A percentile compares a stretch with the other conserved stretches of the same genome.
Conservation (phyloP, 1,284 basidiomycete species). For the Apiotrichum domesticum region DNA sequence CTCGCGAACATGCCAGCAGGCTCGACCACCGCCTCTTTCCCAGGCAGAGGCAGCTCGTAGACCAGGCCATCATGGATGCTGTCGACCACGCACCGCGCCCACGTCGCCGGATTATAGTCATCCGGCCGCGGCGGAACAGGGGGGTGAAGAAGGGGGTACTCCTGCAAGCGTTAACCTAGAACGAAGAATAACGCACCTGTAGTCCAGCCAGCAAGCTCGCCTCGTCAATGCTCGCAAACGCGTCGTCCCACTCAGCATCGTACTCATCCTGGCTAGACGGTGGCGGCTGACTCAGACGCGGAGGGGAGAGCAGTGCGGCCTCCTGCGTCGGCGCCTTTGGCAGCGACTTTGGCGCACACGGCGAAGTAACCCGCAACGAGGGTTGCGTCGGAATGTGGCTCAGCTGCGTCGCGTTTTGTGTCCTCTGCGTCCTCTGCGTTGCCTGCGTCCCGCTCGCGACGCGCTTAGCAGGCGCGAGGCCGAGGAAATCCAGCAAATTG, state of each 20-base stretch:
- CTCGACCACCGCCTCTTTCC: not conserved
- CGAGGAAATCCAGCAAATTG: not conserved
- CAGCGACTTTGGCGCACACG: not conserved
- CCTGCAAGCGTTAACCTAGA: conserved; percentile 14
- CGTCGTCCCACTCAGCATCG: conserved; percentile 35
- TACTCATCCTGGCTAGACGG: conserved; percentile 17
- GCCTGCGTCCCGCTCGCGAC: not conserved
- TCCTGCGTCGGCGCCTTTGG: too few species aligned
- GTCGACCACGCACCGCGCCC: conserved; percentile 30
- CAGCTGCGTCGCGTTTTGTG: not conserved
- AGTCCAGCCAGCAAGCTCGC: conserved; percentile 13
- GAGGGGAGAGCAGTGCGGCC: not conserved
- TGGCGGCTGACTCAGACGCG: not conserved
- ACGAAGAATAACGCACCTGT: not conserved
- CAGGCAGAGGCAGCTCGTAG: not conserved
- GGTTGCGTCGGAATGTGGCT: too few species aligned
- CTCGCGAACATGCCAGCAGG: conserved; percentile 8
- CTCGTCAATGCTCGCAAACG: conserved; percentile 31
- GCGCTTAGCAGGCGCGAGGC: conserved; percentile 2
- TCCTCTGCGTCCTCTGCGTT: not conserved
- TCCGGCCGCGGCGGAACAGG: conserved; percentile 24
- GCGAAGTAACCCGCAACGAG: too few species aligned
- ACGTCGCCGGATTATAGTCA: conserved; percentile 31
- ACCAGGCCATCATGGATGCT: conserved; percentile 25
- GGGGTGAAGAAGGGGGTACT: conserved; percentile 34